Evolutionary conservation across 73 alveolate species (phyloP).

Genomic region (Paramecium sonneborni): DNA sequence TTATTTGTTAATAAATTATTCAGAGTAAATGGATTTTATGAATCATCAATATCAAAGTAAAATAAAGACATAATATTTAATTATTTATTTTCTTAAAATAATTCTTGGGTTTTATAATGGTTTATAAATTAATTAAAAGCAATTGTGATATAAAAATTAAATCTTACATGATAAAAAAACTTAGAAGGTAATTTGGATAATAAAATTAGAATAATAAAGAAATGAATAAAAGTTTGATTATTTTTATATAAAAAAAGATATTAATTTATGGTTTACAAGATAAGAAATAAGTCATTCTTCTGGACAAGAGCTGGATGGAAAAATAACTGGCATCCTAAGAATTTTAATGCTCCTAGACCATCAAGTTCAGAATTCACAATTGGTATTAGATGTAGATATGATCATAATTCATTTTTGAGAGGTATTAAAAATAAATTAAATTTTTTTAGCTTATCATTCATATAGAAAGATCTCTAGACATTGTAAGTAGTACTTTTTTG

Average conservation of each 20-base stretch:
- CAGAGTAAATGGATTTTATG: too few species aligned
- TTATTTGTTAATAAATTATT: too few species aligned
- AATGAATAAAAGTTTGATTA: too few species aligned
- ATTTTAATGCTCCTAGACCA: constrained; percentile 71
- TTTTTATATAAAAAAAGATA: background rate
- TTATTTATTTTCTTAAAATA: too few species aligned
- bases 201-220: too few species aligned
- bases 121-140: too few species aligned
- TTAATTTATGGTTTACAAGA: constrained; percentile 64
- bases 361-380: constrained; percentile 65
- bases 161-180: too few species aligned
- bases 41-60: too few species aligned
- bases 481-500: constrained; percentile 62
- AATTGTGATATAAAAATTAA: too few species aligned
- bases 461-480: constrained; percentile 70
- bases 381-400: constrained; percentile 68
- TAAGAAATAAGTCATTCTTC: constrained; percentile 65
- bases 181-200: too few species aligned
- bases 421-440: background rate
- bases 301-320: constrained; percentile 74
- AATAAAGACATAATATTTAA: too few species aligned
- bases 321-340: constrained; percentile 71
- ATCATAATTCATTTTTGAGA: constrained; percentile 67
- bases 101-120: too few species aligned
- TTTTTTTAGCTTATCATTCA: constrained; percentile 52